Evolutionary conservation across 768 basidiomycete species (phyloP).

Genomic region (Boletus reticulatus): DNA sequence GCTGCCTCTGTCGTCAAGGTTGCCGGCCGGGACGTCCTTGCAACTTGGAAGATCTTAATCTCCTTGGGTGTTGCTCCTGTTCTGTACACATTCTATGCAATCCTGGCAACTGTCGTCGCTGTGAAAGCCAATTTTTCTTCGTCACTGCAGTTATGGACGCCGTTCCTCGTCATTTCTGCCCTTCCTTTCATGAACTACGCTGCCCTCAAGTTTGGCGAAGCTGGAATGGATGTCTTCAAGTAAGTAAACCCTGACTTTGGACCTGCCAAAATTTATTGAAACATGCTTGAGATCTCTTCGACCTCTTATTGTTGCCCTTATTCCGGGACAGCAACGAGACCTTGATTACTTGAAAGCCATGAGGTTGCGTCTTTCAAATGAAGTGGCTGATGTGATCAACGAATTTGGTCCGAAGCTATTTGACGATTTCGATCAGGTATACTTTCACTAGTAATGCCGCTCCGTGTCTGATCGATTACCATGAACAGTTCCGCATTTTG

Average conservation of each 20-base stretch:
- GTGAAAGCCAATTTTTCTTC: slow-evolving; percentile 63
- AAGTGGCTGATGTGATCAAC: slow-evolving; percentile 80
- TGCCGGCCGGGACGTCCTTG: slow-evolving; percentile 93
- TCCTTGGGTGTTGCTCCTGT: slow-evolving; percentile 89
- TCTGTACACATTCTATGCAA: slow-evolving; percentile 79
- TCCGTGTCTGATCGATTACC: slow-evolving; percentile 1
- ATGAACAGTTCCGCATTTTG: slow-evolving; percentile 67
- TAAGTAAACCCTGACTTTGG: slow-evolving; percentile 38
- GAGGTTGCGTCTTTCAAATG: slow-evolving; percentile 74
- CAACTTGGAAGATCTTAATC: slow-evolving; percentile 96
- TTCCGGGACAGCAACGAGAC: slow-evolving; percentile 84
- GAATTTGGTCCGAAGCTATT: slow-evolving; percentile 87
- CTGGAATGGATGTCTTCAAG: slow-evolving; percentile 97
- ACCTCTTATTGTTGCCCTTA: slow-evolving; percentile 81
- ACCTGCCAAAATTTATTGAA: slow-evolving; percentile 4
- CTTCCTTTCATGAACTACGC: slow-evolving; percentile 90
- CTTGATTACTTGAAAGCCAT: slow-evolving; percentile 73
- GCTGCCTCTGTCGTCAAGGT: slow-evolving; percentile 95
- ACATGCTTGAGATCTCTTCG: slow-evolving; percentile 69
- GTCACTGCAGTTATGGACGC: slow-evolving; percentile 69
- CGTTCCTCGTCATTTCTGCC: slow-evolving; percentile 67
- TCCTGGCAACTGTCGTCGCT: slow-evolving; percentile 71
- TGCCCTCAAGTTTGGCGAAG: slow-evolving; percentile 96
- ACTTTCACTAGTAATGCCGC: slow-evolving; percentile 14
- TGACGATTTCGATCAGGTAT: slow-evolving; percentile 81